Evolutionary conservation across 2,329 filamentous ascomycete genomes (phyloP).

Genomic region (Talaromyces sp.): DNA sequence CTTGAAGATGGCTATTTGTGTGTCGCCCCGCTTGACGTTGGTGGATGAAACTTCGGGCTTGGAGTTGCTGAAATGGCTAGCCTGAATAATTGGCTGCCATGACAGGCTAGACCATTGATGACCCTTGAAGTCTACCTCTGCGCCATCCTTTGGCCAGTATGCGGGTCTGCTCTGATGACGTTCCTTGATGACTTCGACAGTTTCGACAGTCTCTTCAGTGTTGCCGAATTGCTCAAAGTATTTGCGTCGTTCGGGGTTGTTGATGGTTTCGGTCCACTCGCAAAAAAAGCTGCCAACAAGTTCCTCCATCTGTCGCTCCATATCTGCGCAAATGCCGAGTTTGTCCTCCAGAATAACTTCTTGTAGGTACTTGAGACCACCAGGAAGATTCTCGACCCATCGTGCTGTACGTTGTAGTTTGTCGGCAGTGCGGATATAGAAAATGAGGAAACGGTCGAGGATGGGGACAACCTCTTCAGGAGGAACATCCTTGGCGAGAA

Average conservation of each 20-base stretch:
- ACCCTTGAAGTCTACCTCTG: slow-evolving; percentile 69
- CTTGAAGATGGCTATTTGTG: slow-evolving; percentile 84
- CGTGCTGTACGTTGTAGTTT: slow-evolving; percentile 84
- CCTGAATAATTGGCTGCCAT: slow-evolving; percentile 78
- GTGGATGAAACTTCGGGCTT: slow-evolving; percentile 59
- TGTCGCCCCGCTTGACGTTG: slow-evolving; percentile 81
- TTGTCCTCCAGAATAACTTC: slow-evolving; percentile 83
- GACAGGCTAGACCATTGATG: slow-evolving; percentile 63
- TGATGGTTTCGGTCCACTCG: slow-evolving; percentile 84
- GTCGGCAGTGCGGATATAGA: slow-evolving; percentile 91
- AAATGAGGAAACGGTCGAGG: slow-evolving; percentile 84
- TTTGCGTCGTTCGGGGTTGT: slow-evolving; percentile 63
- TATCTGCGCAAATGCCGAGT: slow-evolving; percentile 77
- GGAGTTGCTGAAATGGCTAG: slow-evolving; percentile 60
- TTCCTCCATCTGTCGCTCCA: slow-evolving; percentile 85
- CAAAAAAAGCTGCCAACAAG: slow-evolving; percentile 83
- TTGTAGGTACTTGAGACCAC: slow-evolving; percentile 77
- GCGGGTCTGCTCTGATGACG: slow-evolving; percentile 71
- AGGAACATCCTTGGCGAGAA: slow-evolving; percentile 82
- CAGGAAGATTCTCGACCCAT: slow-evolving; percentile 81
- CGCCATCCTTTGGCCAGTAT: slow-evolving; percentile 71
- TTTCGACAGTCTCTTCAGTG: slow-evolving; percentile 67
- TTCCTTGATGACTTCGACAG: slow-evolving; percentile 69
- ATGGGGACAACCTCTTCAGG: slow-evolving; percentile 79
- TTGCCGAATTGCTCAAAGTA: slow-evolving; percentile 84